A percentile compares a stretch with the other conserved stretches of the same genome.
Conservation (phyloP, 2,329 filamentous ascomycete genomes). For the Pestalotiopsis sp. region DNA sequence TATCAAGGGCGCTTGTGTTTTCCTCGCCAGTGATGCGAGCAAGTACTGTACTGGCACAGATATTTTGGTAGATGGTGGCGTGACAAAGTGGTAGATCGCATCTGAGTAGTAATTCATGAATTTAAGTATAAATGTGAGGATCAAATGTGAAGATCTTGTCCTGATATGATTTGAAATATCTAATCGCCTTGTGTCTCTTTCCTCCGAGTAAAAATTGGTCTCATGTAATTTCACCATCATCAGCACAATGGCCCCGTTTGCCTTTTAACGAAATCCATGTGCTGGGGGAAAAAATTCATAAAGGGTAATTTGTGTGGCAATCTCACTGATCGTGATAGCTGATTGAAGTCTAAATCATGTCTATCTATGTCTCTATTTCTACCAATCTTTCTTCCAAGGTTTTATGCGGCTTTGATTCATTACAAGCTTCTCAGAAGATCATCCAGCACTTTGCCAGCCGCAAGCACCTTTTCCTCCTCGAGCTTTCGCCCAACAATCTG, state of each 20-base stretch:
- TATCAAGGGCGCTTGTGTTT: constrained; percentile 82
- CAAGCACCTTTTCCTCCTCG: constrained; percentile 59
- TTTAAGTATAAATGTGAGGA: neutral
- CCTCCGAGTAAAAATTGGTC: too few relatives aligned
- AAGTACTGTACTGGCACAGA: constrained; percentile 73
- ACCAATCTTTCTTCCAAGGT: neutral
- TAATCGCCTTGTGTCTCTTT: too few relatives aligned
- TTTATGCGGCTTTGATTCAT: neutral
- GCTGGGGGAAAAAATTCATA: too few relatives aligned
- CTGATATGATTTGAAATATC: too few relatives aligned
- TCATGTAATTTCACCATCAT: too few relatives aligned
- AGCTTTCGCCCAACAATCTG: constrained; percentile 55
- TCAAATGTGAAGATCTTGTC: too few relatives aligned
- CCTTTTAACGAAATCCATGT: too few relatives aligned
- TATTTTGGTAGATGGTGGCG: constrained; percentile 74
- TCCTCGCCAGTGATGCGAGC: constrained; percentile 78
- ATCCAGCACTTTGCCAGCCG: constrained; percentile 40
- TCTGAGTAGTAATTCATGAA: neutral
- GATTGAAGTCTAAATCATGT: neutral
- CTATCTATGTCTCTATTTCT: neutral
- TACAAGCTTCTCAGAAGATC: constrained; percentile 20
- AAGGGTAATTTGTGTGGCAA: too few relatives aligned
- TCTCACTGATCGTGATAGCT: too few relatives aligned
- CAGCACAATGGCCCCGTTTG: too few relatives aligned
- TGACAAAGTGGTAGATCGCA: constrained; percentile 5